Percentiles rank a stretch among this genome's conserved stretches.
These are phyloP conservation scores for Sextonia rubra DNA, from an alignment of 164 flowering plant genomes.

Conservation along the genomic window DNA sequence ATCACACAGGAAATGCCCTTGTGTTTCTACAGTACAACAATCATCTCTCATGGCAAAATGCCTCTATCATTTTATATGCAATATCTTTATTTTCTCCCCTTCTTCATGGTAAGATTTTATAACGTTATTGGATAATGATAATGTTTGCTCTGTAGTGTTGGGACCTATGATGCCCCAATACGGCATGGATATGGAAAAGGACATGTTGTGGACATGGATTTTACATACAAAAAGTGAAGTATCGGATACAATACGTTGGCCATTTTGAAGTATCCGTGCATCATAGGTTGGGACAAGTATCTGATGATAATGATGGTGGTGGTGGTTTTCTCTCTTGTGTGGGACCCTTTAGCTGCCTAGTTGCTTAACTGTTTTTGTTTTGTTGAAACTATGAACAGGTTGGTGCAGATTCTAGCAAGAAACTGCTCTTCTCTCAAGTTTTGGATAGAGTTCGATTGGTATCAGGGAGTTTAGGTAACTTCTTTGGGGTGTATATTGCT, in stretches of 20 bases:
- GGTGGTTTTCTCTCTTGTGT: not conserved
- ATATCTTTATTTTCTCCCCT: not conserved
- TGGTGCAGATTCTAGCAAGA: constrained; percentile 30
- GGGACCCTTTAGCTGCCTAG: not conserved
- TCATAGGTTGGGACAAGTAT: too few relatives aligned
- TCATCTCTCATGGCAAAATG: not conserved
- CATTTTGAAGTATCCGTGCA: too few relatives aligned
- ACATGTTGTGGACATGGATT: too few relatives aligned
- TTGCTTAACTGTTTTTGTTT: not conserved
- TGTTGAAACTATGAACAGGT: constrained; percentile 24
- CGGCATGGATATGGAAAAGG: too few relatives aligned
- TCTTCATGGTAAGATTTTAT: not conserved
- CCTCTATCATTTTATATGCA: not conserved
- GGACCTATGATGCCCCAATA: too few relatives aligned
- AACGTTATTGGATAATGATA: too few relatives aligned
- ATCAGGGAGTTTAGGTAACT: constrained; percentile 39
- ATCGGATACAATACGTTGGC: too few relatives aligned
- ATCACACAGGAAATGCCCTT: too few relatives aligned
- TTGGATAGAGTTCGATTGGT: constrained; percentile 26
- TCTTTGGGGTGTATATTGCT: not conserved
- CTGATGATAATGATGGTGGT: too few relatives aligned
- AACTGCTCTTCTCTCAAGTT: constrained; percentile 25
- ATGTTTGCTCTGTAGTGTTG: too few relatives aligned
- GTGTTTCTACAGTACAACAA: too few relatives aligned
- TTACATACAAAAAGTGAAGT: too few relatives aligned